A percentile compares a stretch with the other conserved stretches of the same genome.
phyloP scores from a whole-genome alignment of 2,329 filamentous ascomycete genomes.

The Diaporthe sp. region DNA sequence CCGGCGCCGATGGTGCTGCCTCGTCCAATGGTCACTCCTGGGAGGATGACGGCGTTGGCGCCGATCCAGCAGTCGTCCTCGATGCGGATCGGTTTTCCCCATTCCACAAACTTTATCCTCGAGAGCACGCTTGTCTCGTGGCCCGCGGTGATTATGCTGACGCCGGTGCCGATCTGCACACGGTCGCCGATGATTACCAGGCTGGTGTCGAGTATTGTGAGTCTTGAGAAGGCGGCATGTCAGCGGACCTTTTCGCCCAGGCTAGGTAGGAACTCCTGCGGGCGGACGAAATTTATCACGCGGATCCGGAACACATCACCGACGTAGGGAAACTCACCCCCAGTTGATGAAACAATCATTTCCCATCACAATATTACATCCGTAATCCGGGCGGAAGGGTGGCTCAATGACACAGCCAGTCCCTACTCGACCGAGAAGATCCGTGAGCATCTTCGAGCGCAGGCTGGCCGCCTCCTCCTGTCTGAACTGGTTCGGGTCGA shows the following conservation, averaged over 20 bases:
- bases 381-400: constrained; percentile 74
- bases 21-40: constrained; percentile 82
- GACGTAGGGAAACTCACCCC: not conserved
- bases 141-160: constrained; percentile 77
- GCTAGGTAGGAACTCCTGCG: no score
- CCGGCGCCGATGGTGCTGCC: constrained; percentile 83
- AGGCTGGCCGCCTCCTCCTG: constrained; percentile 50
- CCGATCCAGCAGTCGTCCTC: constrained; percentile 88
- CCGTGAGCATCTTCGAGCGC: constrained; percentile 60
- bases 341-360: constrained; percentile 1
- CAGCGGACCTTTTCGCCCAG: not conserved
- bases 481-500: constrained; percentile 57
- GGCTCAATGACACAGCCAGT: constrained; percentile 71
- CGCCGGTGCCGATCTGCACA: constrained; percentile 79
- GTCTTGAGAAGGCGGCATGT: constrained; percentile 26
- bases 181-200: constrained; percentile 78
- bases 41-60: constrained; percentile 77
- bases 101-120: constrained; percentile 62
- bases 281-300: not conserved
- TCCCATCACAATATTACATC: constrained; percentile 68
- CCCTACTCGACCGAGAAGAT: constrained; percentile 66
- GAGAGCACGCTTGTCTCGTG: constrained; percentile 76
- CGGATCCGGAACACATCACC: not conserved
- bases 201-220: constrained; percentile 79
- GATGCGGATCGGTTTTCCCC: constrained; percentile 79